Evolutionary conservation across 257 asterid genomes (phyloP).

Genomic region (Ligustrum vulgare): DNA sequence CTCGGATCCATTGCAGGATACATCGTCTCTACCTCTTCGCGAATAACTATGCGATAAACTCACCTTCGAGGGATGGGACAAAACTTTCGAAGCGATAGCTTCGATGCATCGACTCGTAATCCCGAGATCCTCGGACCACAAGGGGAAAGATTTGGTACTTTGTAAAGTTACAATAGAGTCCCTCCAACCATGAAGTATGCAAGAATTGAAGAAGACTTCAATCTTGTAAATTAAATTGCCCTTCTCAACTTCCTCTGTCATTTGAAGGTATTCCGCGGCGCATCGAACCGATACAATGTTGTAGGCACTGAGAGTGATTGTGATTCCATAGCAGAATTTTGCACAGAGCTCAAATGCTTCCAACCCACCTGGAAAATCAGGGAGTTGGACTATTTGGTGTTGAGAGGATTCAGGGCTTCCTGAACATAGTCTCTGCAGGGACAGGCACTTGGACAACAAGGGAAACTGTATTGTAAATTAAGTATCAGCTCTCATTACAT

Average conservation of each 20-base stretch:
- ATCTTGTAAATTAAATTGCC: slow-evolving; percentile 73
- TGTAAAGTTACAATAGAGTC: slow-evolving; percentile 69
- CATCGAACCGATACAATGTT: slow-evolving; percentile 70
- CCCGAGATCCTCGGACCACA: slow-evolving; percentile 66
- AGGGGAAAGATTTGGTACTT: slow-evolving; percentile 57
- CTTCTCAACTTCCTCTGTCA: slow-evolving; percentile 87
- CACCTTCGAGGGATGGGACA: slow-evolving; percentile 60
- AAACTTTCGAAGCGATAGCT: slow-evolving; percentile 60
- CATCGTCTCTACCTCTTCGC: slow-evolving; percentile 52
- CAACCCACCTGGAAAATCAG: slow-evolving; percentile 80
- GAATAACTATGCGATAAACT: slow-evolving; percentile 63
- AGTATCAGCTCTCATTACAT: background rate
- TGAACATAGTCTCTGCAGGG: slow-evolving; percentile 60
- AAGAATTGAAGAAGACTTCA: slow-evolving; percentile 75
- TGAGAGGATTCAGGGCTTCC: slow-evolving; percentile 56
- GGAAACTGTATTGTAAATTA: slow-evolving; percentile 65
- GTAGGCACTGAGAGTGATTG: slow-evolving; percentile 79
- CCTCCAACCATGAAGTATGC: slow-evolving; percentile 82
- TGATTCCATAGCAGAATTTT: slow-evolving; percentile 88
- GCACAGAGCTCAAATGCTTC: slow-evolving; percentile 90
- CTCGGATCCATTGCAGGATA: slow-evolving; percentile 64
- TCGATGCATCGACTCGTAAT: slow-evolving; percentile 70
- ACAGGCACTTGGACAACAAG: slow-evolving; percentile 70
- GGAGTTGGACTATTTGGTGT: slow-evolving; percentile 56
- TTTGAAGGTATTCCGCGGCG: slow-evolving; percentile 80